Conservation (phyloP, 805 yeast species). For the Candida germanica region DNA sequence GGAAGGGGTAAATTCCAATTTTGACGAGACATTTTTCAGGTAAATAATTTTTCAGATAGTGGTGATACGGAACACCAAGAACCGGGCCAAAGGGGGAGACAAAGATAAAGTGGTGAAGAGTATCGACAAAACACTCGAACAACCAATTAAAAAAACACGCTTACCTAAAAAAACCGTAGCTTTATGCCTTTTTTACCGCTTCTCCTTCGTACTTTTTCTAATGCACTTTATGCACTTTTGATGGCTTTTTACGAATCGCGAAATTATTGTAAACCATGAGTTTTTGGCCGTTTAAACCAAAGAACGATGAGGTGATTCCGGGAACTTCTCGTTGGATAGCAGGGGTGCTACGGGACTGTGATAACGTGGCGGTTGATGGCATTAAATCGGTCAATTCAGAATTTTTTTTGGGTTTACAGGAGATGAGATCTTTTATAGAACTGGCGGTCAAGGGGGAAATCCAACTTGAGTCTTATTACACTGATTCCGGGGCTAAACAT, state of each 20-base stretch:
- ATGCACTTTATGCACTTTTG: too few relatives aligned
- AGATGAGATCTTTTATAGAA: background rate
- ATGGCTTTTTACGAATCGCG: too few relatives aligned
- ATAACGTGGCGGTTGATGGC: constrained; percentile 33
- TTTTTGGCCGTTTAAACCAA: constrained; percentile 5
- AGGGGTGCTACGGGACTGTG: constrained; percentile 39
- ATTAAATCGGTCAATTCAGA: background rate
- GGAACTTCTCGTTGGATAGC: constrained; percentile 55
- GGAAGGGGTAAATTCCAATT: background rate
- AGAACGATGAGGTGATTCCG: constrained; percentile 21
- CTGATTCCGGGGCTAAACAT: constrained; percentile 2
- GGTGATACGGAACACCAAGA: too few relatives aligned
- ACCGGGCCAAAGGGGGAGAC: too few relatives aligned
- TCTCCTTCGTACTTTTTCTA: too few relatives aligned
- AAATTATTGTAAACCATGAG: constrained; percentile 4
- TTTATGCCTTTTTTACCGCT: too few relatives aligned
- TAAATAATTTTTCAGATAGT: too few relatives aligned
- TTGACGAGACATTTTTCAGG: too few relatives aligned
- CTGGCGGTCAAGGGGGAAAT: background rate
- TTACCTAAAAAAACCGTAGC: too few relatives aligned
- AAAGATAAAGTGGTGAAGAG: too few relatives aligned
- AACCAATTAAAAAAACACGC: too few relatives aligned
- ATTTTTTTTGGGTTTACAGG: background rate
- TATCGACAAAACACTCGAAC: too few relatives aligned
- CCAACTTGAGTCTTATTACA: constrained; percentile 8